These are phyloP conservation scores for Camellia sinensis DNA, from an alignment of 148 eudicot species.

Conservation along the genomic window DNA sequence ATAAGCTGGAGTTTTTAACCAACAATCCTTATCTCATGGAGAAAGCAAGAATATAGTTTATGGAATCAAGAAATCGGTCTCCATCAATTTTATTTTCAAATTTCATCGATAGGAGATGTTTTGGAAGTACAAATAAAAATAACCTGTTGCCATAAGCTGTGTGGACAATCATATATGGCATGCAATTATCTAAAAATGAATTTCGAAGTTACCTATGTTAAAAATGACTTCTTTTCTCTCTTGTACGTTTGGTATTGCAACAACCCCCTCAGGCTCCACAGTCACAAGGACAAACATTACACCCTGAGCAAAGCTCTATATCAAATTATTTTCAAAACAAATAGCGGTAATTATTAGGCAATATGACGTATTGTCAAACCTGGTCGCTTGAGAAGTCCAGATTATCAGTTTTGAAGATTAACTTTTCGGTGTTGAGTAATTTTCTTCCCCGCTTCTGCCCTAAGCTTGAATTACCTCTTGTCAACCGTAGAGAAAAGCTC, in stretches of 20 bases:
- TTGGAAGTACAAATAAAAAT: background rate
- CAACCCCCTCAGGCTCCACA: conserved; percentile 85
- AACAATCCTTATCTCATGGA: background rate
- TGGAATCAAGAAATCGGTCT: background rate
- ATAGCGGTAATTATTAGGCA: background rate
- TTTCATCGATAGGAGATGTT: background rate
- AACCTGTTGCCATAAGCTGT: background rate
- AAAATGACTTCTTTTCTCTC: conserved; percentile 67
- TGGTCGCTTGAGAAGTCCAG: conserved; percentile 33
- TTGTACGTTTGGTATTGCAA: conserved; percentile 61
- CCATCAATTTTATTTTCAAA: background rate
- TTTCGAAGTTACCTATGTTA: conserved; percentile 62
- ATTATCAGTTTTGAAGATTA: conserved; percentile 66
- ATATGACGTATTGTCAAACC: conserved; percentile 36
- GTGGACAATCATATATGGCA: background rate
- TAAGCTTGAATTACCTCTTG: conserved; percentile 41
- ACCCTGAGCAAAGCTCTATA: conserved; percentile 34
- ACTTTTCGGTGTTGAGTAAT: conserved; percentile 80
- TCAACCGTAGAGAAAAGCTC: conserved; percentile 64
- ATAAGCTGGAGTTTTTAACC: background rate
- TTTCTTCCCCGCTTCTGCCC: conserved; percentile 53
- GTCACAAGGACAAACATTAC: conserved; percentile 54
- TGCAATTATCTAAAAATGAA: background rate
- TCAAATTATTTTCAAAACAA: conserved; percentile 12
- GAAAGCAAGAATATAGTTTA: background rate